Conservation (phyloP, 371 early-diverging fungal genomes). For the Amoeboaphelidium occidentale region DNA sequence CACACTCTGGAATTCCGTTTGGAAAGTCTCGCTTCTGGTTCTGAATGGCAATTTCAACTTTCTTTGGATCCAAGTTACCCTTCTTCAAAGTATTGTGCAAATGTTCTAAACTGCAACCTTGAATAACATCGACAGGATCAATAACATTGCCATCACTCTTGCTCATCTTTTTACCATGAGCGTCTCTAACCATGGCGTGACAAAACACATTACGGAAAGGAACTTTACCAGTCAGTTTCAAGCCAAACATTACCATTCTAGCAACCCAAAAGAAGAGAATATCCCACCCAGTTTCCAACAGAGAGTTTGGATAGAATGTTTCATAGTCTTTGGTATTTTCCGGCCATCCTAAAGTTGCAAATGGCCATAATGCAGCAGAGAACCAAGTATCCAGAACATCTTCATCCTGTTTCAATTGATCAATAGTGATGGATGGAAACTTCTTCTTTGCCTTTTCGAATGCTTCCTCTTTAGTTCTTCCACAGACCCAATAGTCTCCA, state of each 20-base stretch:
- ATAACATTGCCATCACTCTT: constrained; percentile 98
- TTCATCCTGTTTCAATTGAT: constrained; percentile 63
- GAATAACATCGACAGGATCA: constrained; percentile 95
- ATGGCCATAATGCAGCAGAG: constrained; percentile 97
- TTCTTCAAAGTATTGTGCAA: constrained; percentile 48
- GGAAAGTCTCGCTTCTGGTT: constrained; percentile 87
- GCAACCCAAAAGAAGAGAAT: constrained; percentile 99
- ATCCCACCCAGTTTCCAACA: constrained; percentile 98
- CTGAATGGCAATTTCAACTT: constrained; percentile 61
- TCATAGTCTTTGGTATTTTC: constrained; percentile 55
- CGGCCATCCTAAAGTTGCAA: constrained; percentile 94
- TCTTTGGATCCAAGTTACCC: constrained; percentile 83
- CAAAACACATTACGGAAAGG: constrained; percentile 86
- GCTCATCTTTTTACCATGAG: constrained; percentile 98
- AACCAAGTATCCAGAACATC: constrained; percentile 99
- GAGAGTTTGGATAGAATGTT: constrained; percentile 71
- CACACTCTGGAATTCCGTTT: constrained; percentile 96
- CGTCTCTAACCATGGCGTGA: constrained; percentile 98
- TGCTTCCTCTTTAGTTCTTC: constrained; percentile 56
- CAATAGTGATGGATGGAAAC: constrained; percentile 37
- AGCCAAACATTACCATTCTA: constrained; percentile 98
- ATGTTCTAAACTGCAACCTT: constrained; percentile 55
- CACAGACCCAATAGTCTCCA: constrained; percentile 66
- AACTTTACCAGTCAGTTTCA: constrained; percentile 74
- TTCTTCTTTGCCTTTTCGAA: constrained; percentile 34